Evolutionary conservation across 2,329 filamentous ascomycete species (phyloP).

Genomic region (Tolypocladium ophioglossoides): DNA sequence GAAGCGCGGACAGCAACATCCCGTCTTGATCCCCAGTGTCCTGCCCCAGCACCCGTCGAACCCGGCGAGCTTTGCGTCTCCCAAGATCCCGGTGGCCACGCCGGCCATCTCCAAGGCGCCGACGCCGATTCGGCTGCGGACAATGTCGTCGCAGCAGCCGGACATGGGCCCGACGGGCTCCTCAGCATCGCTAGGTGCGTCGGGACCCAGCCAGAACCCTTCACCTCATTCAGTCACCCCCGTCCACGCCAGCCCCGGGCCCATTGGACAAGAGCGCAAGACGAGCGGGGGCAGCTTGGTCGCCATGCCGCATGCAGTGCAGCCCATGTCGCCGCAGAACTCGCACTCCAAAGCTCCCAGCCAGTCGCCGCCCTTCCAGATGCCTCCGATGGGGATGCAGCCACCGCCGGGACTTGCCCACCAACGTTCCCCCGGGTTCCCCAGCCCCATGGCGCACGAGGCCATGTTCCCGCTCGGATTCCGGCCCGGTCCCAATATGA

Average conservation of each 20-base stretch:
- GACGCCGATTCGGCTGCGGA: slow-evolving; percentile 66
- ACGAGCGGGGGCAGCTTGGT: slow-evolving; percentile 33
- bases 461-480: slow-evolving; percentile 36
- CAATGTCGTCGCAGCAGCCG: slow-evolving; percentile 75
- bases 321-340: slow-evolving; percentile 47
- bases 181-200: slow-evolving; percentile 54
- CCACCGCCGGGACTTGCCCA: slow-evolving; percentile 27
- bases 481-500: slow-evolving; percentile 33
- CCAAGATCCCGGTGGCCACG: slow-evolving; percentile 67
- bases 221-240: slow-evolving; percentile 54
- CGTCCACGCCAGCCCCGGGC: slow-evolving; percentile 53
- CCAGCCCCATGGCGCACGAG: slow-evolving; percentile 47
- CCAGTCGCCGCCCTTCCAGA: slow-evolving; percentile 39
- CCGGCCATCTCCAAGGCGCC: slow-evolving; percentile 75
- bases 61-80: slow-evolving; percentile 56
- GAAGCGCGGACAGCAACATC: slow-evolving; percentile 22
- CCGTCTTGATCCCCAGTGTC: slow-evolving; percentile 32
- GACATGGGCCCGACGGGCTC: slow-evolving; percentile 60
- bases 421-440: slow-evolving; percentile 34
- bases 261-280: slow-evolving; percentile 54
- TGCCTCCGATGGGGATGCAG: slow-evolving; percentile 44
- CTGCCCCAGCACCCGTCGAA: slow-evolving; percentile 50
- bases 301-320: slow-evolving; percentile 18
- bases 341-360: slow-evolving; percentile 21
- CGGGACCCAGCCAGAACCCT: slow-evolving; percentile 41